phyloP scores from a whole-genome alignment of 441 rosid genomes.

The Gossypium schwendimanii region DNA sequence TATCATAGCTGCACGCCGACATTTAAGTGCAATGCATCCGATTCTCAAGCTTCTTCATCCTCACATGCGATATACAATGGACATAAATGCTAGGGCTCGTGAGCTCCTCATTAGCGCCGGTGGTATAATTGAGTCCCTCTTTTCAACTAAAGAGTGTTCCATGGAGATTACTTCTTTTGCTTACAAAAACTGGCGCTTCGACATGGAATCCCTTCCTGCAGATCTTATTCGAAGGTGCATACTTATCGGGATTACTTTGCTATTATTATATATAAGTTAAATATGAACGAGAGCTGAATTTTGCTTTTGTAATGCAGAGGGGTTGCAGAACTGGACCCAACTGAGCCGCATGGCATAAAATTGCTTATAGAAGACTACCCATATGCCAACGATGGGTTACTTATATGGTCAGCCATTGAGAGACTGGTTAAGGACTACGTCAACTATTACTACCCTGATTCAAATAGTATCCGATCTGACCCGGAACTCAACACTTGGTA shows the following conservation, averaged over 20 bases:
- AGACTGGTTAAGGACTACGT: conserved; percentile 49
- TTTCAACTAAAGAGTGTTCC: not conserved
- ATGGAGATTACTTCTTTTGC: conserved; percentile 6
- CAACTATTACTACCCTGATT: conserved; percentile 35
- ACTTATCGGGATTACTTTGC: no score
- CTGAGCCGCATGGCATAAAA: not conserved
- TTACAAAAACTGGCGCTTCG: conserved; percentile 32
- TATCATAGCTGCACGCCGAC: not conserved
- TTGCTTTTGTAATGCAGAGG: not conserved
- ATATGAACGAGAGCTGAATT: not conserved
- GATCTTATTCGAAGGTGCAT: conserved; percentile 56
- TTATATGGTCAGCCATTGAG: conserved; percentile 47
- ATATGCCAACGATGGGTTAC: conserved; percentile 58
- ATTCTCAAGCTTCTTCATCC: conserved; percentile 14
- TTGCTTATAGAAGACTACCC: conserved; percentile 41
- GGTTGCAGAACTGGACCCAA: not conserved
- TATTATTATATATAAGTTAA: no score
- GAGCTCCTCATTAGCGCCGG: conserved; percentile 5
- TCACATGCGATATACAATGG: conserved; percentile 13
- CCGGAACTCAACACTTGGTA: conserved; percentile 82
- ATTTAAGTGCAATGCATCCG: conserved; percentile 7
- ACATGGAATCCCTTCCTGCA: conserved; percentile 50
- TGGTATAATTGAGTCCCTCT: conserved; percentile 4
- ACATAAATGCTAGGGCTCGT: conserved; percentile 10
- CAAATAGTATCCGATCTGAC: conserved; percentile 32